phyloP scores from a whole-genome alignment of 139 green algal species.

The Micractinium conductrix region DNA sequence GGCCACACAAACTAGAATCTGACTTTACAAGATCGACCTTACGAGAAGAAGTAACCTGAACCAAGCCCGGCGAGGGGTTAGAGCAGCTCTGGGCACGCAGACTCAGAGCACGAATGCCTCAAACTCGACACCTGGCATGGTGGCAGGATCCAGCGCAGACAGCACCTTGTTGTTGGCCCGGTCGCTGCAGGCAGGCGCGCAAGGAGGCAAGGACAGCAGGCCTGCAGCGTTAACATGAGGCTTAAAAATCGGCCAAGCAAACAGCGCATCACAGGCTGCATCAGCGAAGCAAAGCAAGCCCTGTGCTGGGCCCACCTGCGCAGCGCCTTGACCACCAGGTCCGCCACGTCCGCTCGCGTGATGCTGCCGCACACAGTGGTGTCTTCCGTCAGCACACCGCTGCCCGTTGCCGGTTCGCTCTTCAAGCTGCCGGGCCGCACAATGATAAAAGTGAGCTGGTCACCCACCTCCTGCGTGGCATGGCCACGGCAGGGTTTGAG shows the following conservation, averaged over 20 bases:
- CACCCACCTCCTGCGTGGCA: slow-evolving; percentile 25
- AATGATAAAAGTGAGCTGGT: slow-evolving; percentile 86
- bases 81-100: background rate
- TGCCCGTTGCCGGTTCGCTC: slow-evolving; percentile 82
- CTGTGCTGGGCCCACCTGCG: background rate
- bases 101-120: slow-evolving; percentile 59
- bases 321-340: slow-evolving; percentile 80
- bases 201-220: background rate
- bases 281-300: background rate
- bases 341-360: slow-evolving; percentile 87
- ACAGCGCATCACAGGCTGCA: background rate
- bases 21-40: no score
- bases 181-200: slow-evolving; percentile 53
- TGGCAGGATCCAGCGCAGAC: slow-evolving; percentile 65
- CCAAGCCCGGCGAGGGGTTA: no score
- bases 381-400: slow-evolving; percentile 89
- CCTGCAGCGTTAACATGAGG: background rate
- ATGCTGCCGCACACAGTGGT: slow-evolving; percentile 82
- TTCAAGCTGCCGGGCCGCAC: slow-evolving; percentile 94
- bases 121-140: slow-evolving; percentile 65
- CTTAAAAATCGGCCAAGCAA: background rate
- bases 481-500: no score
- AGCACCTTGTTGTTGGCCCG: slow-evolving; percentile 88
- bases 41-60: no score
- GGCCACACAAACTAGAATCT: no score